Conservation (phyloP, 345 rosid species). For the Populus euphratica region DNA sequence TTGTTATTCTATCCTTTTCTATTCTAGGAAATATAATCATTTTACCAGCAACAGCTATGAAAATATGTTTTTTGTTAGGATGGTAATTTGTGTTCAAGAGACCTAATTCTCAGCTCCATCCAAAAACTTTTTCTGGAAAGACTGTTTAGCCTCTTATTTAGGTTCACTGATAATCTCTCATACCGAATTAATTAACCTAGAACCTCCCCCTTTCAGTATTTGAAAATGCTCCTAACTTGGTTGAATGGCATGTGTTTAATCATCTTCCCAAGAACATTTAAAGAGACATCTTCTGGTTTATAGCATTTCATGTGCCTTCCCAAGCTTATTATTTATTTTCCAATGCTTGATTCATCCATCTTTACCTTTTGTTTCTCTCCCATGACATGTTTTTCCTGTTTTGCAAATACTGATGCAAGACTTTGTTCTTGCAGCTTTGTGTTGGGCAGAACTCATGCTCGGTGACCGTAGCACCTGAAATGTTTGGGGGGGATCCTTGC, state of each 20-base stretch:
- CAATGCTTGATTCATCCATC: background rate
- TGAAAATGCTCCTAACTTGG: background rate
- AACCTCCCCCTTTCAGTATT: background rate
- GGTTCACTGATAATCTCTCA: background rate
- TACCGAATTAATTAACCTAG: background rate
- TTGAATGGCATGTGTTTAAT: background rate
- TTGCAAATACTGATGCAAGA: background rate
- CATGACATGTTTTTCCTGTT: background rate
- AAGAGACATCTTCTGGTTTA: background rate
- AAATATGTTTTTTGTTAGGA: background rate
- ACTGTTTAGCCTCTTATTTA: background rate
- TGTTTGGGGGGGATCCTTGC: conserved; percentile 98
- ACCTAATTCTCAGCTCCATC: background rate
- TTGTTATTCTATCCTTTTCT: background rate
- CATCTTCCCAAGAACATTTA: background rate
- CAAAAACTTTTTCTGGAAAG: background rate
- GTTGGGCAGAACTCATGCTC: conserved; percentile 88
- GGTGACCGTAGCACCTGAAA: conserved; percentile 85
- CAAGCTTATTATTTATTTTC: background rate
- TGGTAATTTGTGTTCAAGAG: background rate
- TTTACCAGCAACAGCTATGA: background rate
- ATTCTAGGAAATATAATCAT: background rate
- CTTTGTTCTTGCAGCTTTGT: conserved; percentile 61
- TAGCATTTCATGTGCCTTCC: background rate
- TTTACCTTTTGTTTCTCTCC: background rate